phyloP scores from a whole-genome alignment of 1,139 yeast species.

The Yamadazyma kanchanaburiensis region DNA sequence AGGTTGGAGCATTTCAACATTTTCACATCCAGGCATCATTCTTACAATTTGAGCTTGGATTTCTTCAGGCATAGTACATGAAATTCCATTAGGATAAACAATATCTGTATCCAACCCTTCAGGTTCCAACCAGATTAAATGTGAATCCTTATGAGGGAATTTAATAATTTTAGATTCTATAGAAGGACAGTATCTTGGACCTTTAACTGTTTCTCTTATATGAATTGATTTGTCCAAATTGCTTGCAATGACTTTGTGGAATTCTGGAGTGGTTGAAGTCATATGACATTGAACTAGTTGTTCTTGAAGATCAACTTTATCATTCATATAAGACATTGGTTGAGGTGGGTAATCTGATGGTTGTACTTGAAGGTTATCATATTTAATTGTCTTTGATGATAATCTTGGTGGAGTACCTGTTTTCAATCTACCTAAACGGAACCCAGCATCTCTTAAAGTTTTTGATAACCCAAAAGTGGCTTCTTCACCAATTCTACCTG shows the following conservation, averaged over 20 bases:
- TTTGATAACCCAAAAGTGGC: conserved; percentile 88
- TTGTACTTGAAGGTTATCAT: conserved; percentile 55
- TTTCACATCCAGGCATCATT: conserved; percentile 85
- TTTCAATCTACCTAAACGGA: conserved; percentile 82
- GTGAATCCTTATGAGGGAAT: conserved; percentile 72
- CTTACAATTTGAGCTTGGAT: conserved; percentile 73
- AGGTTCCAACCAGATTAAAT: conserved; percentile 93
- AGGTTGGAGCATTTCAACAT: conserved; percentile 84
- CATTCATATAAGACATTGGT: conserved; percentile 90
- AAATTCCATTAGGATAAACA: conserved; percentile 94
- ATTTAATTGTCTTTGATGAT: conserved; percentile 69
- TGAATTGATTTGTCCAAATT: conserved; percentile 85
- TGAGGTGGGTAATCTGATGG: conserved; percentile 76
- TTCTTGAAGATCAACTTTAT: conserved; percentile 54
- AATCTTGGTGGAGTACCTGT: conserved; percentile 98
- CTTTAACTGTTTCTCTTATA: conserved; percentile 89
- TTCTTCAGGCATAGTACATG: conserved; percentile 95
- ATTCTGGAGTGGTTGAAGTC: conserved; percentile 71
- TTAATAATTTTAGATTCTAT: conserved; percentile 85
- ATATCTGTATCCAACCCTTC: conserved; percentile 86
- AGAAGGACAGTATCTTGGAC: conserved; percentile 97
- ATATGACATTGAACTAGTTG: conserved; percentile 69
- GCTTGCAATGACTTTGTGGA: conserved; percentile 65
- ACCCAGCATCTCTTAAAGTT: conserved; percentile 74
- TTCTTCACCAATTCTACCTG: conserved; percentile 91